Conservation (phyloP, 1,139 yeast species). For the Geotrichum cucujoidarum region DNA sequence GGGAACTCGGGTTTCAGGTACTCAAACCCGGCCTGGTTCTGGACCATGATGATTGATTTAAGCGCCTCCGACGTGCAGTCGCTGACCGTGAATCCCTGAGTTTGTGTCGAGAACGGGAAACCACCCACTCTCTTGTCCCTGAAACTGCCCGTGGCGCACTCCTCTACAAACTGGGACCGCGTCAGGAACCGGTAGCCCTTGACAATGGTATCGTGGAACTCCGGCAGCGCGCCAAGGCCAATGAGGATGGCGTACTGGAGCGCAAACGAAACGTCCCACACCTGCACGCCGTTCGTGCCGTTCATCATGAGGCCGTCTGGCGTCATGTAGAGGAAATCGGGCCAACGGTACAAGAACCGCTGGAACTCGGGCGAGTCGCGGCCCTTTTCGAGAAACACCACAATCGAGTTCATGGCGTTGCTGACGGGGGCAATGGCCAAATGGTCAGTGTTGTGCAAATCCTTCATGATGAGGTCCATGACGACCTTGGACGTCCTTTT, state of each 20-base stretch:
- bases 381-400: slow-evolving; percentile 66
- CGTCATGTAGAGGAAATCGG: slow-evolving; percentile 77
- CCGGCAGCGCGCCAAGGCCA: slow-evolving; percentile 68
- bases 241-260: slow-evolving; percentile 78
- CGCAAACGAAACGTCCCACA: slow-evolving; percentile 93
- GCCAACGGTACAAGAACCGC: slow-evolving; percentile 54
- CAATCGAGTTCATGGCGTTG: slow-evolving; percentile 77
- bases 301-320: slow-evolving; percentile 87
- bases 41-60: slow-evolving; percentile 90
- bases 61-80: slow-evolving; percentile 97
- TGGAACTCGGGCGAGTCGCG: slow-evolving; percentile 56
- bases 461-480: slow-evolving; percentile 65
- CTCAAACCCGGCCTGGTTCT: slow-evolving; percentile 53
- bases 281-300: slow-evolving; percentile 98
- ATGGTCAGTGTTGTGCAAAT: slow-evolving; percentile 70
- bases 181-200: slow-evolving; percentile 67
- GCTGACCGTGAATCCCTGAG: slow-evolving; percentile 93
- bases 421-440: slow-evolving; percentile 92
- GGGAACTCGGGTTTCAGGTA: slow-evolving; percentile 50
- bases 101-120: slow-evolving; percentile 94
- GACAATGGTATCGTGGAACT: slow-evolving; percentile 58
- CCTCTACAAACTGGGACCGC: slow-evolving; percentile 78
- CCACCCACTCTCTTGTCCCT: slow-evolving; percentile 87
- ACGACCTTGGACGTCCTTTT: slow-evolving; percentile 50
- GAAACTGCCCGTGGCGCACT: slow-evolving; percentile 71